Base-by-base conservation (phyloP, 1,284 basidiomycete species). In the Tetrapyrgos nigripes region DNA sequence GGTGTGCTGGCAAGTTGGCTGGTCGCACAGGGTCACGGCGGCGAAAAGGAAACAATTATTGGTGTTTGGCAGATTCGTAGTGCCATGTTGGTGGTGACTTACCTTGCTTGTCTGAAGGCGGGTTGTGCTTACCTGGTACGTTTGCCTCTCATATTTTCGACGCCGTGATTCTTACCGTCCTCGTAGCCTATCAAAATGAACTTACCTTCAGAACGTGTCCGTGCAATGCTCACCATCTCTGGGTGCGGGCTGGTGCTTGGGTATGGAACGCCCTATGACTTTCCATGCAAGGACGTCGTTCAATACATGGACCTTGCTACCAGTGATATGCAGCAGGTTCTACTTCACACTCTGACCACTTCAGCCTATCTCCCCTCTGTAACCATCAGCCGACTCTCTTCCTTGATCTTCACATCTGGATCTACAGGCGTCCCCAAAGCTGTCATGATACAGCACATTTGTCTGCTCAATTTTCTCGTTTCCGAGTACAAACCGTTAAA, bases 1-100 rank as follows among this genome's bases (percentile, higher is more conserved):
- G 52, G 44, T 53, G 35, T 37, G 11, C 52, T 53, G 21, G 52
- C 52, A 9, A 14, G 19, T 8, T 53, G 52, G 35, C 27, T 53
- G 21, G 21, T 53, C 14, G 3, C 5, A 19, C 35, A 53, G n/a
- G 52, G 52, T 21, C 44, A 27, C 19, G 52, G 52, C 5, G 40
- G 40, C 14, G 52, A 44, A 26, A 28, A 53, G 37, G 52, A 53
- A n/a, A 53, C 43, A 5, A 23, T 53, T 19, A 53, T 53, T 26
- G 52, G 52, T 24, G 43, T 53, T 17, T 53, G 52, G 52, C 52
- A 53, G n/a, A 46, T 14, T 27, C 52, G 52, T 8, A 46, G 52
- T n/a, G 21, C 28, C 21, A 19, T 53, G 11, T 14, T 53, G 10
- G 52, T 53, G 4, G 37, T 53, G 8, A 44, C 35, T 4, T 29